Evolutionary conservation across 352 stramenopile genomes (phyloP).

Genomic region (Pythium aquatile): DNA sequence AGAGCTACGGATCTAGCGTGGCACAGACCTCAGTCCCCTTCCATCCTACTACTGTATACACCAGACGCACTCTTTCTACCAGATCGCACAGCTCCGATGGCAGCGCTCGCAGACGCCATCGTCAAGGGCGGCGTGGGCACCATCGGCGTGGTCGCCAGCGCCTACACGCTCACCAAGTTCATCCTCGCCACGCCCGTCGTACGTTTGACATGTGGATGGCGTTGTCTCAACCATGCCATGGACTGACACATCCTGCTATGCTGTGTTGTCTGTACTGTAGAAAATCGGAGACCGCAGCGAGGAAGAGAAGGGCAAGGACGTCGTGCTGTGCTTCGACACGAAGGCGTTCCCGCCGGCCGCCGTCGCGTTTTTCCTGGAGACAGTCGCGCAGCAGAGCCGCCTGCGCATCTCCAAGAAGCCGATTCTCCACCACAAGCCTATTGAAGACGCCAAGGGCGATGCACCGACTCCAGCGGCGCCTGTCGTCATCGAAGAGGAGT

Average conservation of each 20-base stretch:
- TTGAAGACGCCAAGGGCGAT: neutral
- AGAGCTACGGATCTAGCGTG: neutral
- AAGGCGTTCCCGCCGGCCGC: conserved; percentile 48
- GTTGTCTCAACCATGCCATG: neutral
- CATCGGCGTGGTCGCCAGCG: conserved; percentile 71
- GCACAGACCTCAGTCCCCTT: neutral
- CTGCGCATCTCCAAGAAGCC: conserved; percentile 50
- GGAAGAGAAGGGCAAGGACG: conserved; percentile 61
- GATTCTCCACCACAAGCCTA: conserved; percentile 32
- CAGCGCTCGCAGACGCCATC: conserved; percentile 51
- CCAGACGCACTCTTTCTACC: neutral
- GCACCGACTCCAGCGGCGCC: neutral
- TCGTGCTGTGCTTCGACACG: conserved; percentile 71
- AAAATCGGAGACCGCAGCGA: conserved; percentile 51
- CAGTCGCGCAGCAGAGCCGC: conserved; percentile 61
- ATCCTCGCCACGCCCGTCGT: conserved; percentile 73
- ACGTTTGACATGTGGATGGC: conserved; percentile 4
- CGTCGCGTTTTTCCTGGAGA: conserved; percentile 68
- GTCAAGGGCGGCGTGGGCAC: conserved; percentile 69
- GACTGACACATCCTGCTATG: neutral
- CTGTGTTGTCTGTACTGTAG: conserved; percentile 26
- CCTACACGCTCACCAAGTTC: conserved; percentile 80
- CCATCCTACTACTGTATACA: neutral
- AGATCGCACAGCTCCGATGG: conserved; percentile 30
- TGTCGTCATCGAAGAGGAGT: conserved; percentile 26